These are phyloP conservation scores for Diversispora epigaea DNA, from an alignment of 192 early-diverging fungal species.

Conservation along the genomic window DNA sequence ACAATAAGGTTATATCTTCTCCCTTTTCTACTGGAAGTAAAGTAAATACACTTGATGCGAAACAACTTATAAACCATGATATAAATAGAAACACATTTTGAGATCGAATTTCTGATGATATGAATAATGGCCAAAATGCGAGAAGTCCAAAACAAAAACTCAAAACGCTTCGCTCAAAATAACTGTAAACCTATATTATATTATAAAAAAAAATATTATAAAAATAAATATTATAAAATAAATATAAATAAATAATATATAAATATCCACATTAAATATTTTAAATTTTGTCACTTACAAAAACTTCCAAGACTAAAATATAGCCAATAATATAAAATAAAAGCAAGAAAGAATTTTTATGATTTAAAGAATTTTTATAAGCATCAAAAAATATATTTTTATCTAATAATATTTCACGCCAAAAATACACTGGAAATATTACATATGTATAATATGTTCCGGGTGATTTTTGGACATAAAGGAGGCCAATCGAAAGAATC, in stretches of 20 bases:
- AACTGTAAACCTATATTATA: conserved; percentile 69
- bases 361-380: conserved; percentile 30
- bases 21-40: conserved; percentile 86
- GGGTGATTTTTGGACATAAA: conserved; percentile 77
- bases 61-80: conserved; percentile 67
- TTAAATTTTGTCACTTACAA: conserved; percentile 55
- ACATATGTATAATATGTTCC: conserved; percentile 85
- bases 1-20: conserved; percentile 71
- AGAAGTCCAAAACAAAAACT: conserved; percentile 63
- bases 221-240: neutral
- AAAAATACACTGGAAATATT: conserved; percentile 85
- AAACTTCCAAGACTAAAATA: conserved; percentile 68
- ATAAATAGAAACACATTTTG: conserved; percentile 51
- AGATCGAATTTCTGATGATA: conserved; percentile 50
- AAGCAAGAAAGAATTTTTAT: conserved; percentile 34
- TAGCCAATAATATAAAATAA: conserved; percentile 52
- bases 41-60: conserved; percentile 80
- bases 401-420: conserved; percentile 61
- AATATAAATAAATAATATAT: neutral
- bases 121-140: conserved; percentile 66
- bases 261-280: too few species aligned
- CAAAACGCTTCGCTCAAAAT: conserved; percentile 75
- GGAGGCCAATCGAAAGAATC: conserved; percentile 52
- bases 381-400: conserved; percentile 33
- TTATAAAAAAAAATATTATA: neutral